Evolutionary conservation across 805 yeast genomes (phyloP), one percentile per base, ranked within the genome.

Genomic region (Metschnikowia chrysomelidarum): DNA sequence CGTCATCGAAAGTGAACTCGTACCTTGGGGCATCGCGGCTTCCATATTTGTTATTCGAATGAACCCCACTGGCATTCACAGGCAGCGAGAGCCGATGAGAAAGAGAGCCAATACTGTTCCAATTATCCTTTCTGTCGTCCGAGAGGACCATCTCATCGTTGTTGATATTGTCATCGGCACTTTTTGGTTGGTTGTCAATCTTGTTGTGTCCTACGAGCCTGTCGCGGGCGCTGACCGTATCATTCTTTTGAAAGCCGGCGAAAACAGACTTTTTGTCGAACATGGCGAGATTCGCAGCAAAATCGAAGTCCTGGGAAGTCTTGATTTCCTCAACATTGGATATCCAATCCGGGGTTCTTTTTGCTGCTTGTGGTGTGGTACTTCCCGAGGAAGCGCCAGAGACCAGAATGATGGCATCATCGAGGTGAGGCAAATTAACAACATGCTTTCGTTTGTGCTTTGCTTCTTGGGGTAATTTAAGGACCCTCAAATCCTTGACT

Each of bases 231-330:
- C 71, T 76, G 12, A 77, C 68, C 13, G 67, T 71, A 53, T 88
- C 96, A 35, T 68, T 62, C 43, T 70, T 70, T 32, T 77, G 78
- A 51, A 89, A 73, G 53, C 87, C 87, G 31, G 82, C 84, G 57
- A 89, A 83, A 3, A 88, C 91, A 5, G 80, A 69, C 40, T 71
- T 66, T 57, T 89, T 89, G 57, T 89, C 93, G 52, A 89, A 89
- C 67, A 80, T 78, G 16, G 81, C 81, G 44, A 89, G 69, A 53
- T 84, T 86, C 10, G 86, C 80, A 36, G 78, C 86, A 59, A 89
- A 89, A 57, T 89, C 96, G 60, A 89, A 89, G 44, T 87, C 96
- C 15, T 44, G 41, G n/a, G 49, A 36, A 36, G 69, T 56, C 46
- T 76, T 69, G 55, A 76, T 71, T 40, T 66, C 61, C 28, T 38